A percentile compares a stretch with the other conserved stretches of the same genome.
Evolutionary conservation across 345 rosid genomes (phyloP).

Genomic region (Acer negundo): DNA sequence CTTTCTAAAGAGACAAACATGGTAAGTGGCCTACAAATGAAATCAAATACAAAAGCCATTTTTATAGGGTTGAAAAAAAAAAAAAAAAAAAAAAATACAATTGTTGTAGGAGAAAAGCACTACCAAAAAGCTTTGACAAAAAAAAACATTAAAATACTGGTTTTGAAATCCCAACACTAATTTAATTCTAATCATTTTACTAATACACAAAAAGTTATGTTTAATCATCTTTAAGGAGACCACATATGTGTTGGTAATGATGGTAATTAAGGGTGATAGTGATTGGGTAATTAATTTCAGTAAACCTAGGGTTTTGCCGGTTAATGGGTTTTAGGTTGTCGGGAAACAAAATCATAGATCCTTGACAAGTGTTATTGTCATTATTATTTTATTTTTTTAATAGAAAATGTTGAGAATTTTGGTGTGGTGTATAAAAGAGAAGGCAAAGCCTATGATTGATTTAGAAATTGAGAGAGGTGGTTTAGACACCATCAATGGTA

Average conservation of each 20-base stretch:
- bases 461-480: not conserved
- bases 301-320: constrained; percentile 5
- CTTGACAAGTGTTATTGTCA: too few relatives aligned
- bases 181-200: constrained; percentile 20
- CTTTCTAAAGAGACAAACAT: constrained; percentile 46
- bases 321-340: constrained; percentile 22
- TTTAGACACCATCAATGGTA: not conserved
- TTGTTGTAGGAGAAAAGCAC: constrained; percentile 30
- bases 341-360: constrained; percentile 8
- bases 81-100: too few relatives aligned
- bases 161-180: constrained; percentile 25
- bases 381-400: too few relatives aligned
- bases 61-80: constrained; percentile 25
- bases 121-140: constrained; percentile 14
- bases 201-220: not conserved
- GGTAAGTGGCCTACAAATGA: constrained; percentile 53
- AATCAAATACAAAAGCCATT: constrained; percentile 23
- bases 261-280: constrained; percentile 29
- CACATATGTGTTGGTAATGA: constrained; percentile 26
- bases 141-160: too few relatives aligned
- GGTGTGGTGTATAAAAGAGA: too few relatives aligned
- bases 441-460: not conserved
- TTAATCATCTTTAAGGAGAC: constrained; percentile 37
- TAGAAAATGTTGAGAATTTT: too few relatives aligned
- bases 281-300: constrained; percentile 18